Evolutionary conservation across 352 stramenopile genomes (phyloP), one percentile per base, ranked within the genome.

Genomic region (Phytophthora multivora): DNA sequence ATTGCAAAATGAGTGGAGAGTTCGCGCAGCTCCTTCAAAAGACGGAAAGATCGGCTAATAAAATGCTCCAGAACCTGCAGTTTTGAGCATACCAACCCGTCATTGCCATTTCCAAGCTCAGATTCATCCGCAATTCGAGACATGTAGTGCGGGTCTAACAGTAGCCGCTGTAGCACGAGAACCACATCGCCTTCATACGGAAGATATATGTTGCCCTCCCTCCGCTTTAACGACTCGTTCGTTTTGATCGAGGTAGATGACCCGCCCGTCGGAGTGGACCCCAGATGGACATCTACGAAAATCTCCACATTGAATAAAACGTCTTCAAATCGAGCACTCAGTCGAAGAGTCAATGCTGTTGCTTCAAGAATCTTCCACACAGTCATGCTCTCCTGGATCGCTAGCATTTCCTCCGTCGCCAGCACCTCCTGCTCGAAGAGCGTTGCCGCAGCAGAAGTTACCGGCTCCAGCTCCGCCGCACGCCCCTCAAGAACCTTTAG

Each of bases 1-100:
- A 90, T 63, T 4, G 64, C 59, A 53, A 82, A 88, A 45, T 69
- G 61, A 7, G 70, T 80, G 31, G 83, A 93, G 7, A 93, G 68
- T 11, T 69, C 50, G 13, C 83, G 81, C 30, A 93, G 47, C 18
- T 90, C 80, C 12, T 64, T 70, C 43, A 92, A 59, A 42, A 89
- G 76, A 11, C 73, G 73, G 49, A 82, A 88, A 4, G 80, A 74
- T 11, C 77, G 78, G n/a, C 56, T 71, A 13, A 88, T 55, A 25
- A 82, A 80, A 35, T 66, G 59, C 36, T 89, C 75, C n/a, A 89
- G 65, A 25, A 75, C 45, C 51, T 83, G 73, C 12, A 87, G 16
- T 39, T 83, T 73, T 38, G 63, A 65, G 40, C 66, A 76, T 38
- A 79, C 51, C 8, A 51, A 69, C 7, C 59, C 59, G 36, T 73